Conservation (phyloP, 495 filamentous ascomycete species). For the Durotheca rogersii region DNA sequence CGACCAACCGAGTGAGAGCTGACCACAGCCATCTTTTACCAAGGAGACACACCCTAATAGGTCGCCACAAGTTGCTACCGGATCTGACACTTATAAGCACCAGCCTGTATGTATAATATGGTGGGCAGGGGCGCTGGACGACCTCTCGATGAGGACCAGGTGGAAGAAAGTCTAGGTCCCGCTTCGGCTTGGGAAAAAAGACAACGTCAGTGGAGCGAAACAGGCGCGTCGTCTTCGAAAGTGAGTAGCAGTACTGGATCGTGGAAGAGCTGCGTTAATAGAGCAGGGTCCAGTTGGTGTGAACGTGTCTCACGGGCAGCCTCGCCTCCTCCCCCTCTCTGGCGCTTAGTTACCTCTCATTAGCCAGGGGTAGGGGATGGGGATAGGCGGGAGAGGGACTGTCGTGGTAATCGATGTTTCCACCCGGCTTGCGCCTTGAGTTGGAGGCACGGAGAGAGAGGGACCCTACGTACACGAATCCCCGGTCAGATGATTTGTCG, state of each 20-base stretch:
- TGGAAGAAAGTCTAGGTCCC: not conserved
- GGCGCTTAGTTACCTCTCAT: too few species aligned
- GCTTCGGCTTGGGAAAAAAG: not conserved
- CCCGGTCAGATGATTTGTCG: not conserved
- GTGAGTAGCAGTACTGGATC: not conserved
- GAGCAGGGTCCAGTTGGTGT: not conserved
- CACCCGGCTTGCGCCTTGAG: not conserved
- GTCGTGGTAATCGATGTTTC: not conserved
- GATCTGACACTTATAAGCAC: too few species aligned
- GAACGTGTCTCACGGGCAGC: not conserved
- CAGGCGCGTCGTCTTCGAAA: not conserved
- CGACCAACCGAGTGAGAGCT: too few species aligned
- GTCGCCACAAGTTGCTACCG: too few species aligned
- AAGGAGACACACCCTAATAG: too few species aligned
- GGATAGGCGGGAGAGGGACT: not conserved
- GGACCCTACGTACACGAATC: not conserved
- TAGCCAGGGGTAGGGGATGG: not conserved
- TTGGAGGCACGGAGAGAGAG: not conserved
- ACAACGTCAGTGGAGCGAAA: not conserved
- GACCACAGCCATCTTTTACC: too few species aligned
- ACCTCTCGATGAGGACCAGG: not conserved
- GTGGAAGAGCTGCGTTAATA: not conserved
- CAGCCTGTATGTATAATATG: too few species aligned
- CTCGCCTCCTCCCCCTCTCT: too few species aligned
- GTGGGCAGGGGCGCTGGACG: not conserved